Conservation (phyloP, 257 asterid genomes). For the Capsicum chinense region DNA sequence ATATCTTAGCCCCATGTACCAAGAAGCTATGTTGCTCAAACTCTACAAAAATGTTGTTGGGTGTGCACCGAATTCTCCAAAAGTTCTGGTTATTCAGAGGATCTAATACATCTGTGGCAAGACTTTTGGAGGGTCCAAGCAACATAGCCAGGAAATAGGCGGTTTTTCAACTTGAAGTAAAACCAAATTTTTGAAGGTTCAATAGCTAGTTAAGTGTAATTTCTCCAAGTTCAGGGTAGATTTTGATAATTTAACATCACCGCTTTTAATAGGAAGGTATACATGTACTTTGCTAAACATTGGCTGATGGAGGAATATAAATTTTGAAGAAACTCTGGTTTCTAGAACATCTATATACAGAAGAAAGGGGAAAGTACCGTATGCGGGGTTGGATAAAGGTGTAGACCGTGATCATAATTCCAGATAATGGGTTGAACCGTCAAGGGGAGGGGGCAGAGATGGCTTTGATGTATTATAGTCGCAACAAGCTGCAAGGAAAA, state of each 20-base stretch:
- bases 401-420: constrained; percentile 94
- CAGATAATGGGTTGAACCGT: constrained; percentile 86
- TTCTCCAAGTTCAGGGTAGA: background rate
- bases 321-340: background rate
- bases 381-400: constrained; percentile 90
- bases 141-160: background rate
- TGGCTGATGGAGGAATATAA: background rate
- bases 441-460: constrained; percentile 95
- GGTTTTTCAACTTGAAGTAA: background rate
- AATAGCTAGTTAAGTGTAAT: background rate
- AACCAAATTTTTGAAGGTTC: background rate
- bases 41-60: background rate
- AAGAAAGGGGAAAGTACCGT: constrained; percentile 57
- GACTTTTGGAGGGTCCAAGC: background rate
- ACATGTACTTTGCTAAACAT: background rate
- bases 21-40: background rate
- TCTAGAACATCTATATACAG: background rate
- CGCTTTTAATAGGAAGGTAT: background rate
- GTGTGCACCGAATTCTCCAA: background rate
- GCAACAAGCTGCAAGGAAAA: constrained; percentile 79
- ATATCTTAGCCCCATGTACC: background rate
- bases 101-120: background rate
- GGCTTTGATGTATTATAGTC: constrained; percentile 93
- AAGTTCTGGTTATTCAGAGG: background rate
- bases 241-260: constrained; percentile 16